Base-by-base conservation (phyloP, 2,329 filamentous ascomycete genomes). In the Xylariaceae sp. region DNA sequence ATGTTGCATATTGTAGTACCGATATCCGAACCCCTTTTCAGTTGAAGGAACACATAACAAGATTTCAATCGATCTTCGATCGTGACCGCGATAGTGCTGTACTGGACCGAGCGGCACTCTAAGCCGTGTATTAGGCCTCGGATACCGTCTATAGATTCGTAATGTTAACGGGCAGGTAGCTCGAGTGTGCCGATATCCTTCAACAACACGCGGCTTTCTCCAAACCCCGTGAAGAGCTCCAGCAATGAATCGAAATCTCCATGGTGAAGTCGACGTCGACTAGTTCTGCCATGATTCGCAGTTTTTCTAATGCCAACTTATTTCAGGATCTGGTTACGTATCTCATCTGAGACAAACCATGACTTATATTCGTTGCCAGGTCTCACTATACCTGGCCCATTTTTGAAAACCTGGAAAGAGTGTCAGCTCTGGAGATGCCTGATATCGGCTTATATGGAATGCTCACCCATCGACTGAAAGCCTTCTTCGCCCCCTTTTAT, bases 351-450 rank as follows among this genome's bases (percentile, higher is more conserved):
- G 34, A 51, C 51, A 52, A 58, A 18, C 8, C 34, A 51, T 44
- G 23, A 49, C 10, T 72, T 53, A 75, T 66, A 66, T 77, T 72
- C 63, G 60, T 59, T 76, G 77, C 82, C 81, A 85, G 15, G 81
- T 72, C 57, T 85, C 82, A 69, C 72, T 76, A 67, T 86, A 86
- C 64, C 73, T 74, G 51, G 82, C 81, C 83, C 82, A 86, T 70
- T 80, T 81, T 60, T 75, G 75, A 64, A 84, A 85, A 10, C 83
- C 83, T 85, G 55, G 6, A 35, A 18, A 52, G 23, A 30, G 23
- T 15, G 53, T 67, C 53, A 69, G 62, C 18, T 61, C 47, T 42
- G n/a, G 35, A 45, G 5, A 54, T 49, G 42, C 5, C 23, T 5
- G 3, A 30, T 3, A 23, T 23, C 42, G 35, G 15, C 42, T 55